Percentiles rank a stretch among this genome's conserved stretches.
These are phyloP conservation scores for Pseudoscleropodium purum DNA, from an alignment of 225 moss, liverwort and hornwort genomes.

Conservation along the genomic window DNA sequence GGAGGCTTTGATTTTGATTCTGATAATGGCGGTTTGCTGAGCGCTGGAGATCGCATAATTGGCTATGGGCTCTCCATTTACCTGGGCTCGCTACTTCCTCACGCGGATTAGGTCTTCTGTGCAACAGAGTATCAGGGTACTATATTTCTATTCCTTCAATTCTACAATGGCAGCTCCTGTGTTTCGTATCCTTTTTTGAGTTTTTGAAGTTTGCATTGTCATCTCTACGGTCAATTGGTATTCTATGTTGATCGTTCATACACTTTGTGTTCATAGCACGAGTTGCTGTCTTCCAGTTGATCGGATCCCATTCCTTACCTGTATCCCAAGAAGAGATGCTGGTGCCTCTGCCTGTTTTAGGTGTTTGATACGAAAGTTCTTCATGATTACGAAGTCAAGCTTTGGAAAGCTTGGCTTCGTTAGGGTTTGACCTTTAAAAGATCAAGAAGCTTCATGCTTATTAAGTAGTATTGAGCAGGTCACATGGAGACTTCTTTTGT, in stretches of 20 bases:
- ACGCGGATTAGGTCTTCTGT: constrained; percentile 79
- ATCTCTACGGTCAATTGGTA: not conserved
- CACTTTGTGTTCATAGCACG: not conserved
- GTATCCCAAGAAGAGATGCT: not conserved
- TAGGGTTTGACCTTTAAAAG: not conserved
- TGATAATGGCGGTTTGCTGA: constrained; percentile 15
- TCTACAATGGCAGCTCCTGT: not conserved
- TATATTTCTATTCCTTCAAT: not conserved
- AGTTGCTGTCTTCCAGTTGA: not conserved
- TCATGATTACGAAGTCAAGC: not conserved
- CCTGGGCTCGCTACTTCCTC: constrained; percentile 80
- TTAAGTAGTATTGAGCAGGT: not conserved
- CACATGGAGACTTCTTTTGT: not conserved
- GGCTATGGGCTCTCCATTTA: constrained; percentile 46
- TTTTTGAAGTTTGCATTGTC: not conserved
- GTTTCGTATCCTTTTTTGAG: not conserved
- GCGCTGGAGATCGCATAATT: not conserved
- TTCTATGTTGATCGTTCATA: not conserved
- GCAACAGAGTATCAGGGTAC: constrained; percentile 78
- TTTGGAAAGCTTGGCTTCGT: not conserved
- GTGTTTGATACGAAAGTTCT: not conserved
- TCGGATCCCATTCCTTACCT: not conserved
- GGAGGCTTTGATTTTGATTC: not conserved
- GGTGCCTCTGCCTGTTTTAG: not conserved
- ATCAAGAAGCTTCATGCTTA: not conserved